Conservation (phyloP, 305 asterid genomes). For the Solanum hybrid region DNA sequence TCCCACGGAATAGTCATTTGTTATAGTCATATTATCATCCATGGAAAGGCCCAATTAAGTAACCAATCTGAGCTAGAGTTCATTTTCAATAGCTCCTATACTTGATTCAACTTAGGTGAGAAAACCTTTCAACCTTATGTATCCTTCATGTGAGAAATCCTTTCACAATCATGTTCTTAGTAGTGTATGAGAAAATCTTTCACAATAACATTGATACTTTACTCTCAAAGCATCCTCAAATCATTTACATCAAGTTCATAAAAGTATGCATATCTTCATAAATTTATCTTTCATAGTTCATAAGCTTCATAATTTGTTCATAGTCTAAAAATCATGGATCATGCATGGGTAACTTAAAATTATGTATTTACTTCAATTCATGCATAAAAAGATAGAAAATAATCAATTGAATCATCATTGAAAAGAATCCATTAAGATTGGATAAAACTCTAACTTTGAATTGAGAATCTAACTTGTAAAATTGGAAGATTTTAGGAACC, state of each 20-base stretch:
- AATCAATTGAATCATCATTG: neutral
- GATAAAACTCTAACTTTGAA: neutral
- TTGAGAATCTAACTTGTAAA: neutral
- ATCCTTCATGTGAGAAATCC: neutral
- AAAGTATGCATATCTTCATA: neutral
- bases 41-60: neutral
- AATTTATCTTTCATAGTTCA: neutral
- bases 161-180: neutral
- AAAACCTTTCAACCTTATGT: neutral
- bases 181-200: no score
- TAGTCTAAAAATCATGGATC: neutral
- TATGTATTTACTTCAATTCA: neutral
- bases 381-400: neutral
- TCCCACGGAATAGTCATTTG: neutral
- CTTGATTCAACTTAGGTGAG: neutral
- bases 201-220: neutral
- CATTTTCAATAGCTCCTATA: neutral
- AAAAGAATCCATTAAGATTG: neutral
- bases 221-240: neutral
- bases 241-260: neutral
- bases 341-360: neutral
- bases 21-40: neutral
- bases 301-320: neutral
- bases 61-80: neutral
- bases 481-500: neutral